phyloP scores from a whole-genome alignment of 768 basidiomycete genomes.

The Tricholoma sp. region DNA sequence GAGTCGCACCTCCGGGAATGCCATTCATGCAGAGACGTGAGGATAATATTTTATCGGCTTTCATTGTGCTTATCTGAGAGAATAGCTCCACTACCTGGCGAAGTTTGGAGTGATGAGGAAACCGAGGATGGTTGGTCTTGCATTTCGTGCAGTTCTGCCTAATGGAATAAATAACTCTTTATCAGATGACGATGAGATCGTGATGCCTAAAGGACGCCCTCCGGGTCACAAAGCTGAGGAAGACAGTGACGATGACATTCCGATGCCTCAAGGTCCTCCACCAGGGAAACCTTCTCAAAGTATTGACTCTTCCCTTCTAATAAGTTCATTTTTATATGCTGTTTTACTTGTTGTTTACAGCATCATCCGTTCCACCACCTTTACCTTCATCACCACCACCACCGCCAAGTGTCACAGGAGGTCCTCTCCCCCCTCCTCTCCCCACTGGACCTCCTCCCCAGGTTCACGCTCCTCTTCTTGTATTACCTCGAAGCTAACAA shows the following conservation, averaged over 20 bases:
- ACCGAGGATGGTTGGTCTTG: conserved; percentile 33
- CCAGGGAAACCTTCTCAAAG: conserved; percentile 28
- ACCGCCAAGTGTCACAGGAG: neutral
- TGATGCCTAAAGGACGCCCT: conserved; percentile 61
- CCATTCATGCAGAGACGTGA: conserved; percentile 86
- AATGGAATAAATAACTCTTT: neutral
- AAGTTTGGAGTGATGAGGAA: conserved; percentile 61
- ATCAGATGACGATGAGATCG: conserved; percentile 54
- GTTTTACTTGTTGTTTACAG: neutral
- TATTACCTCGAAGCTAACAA: neutral
- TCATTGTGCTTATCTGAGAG: neutral
- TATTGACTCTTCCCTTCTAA: conserved; percentile 4
- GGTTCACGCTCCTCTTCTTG: conserved; percentile 2
- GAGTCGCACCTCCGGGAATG: conserved; percentile 94
- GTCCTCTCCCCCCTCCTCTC: conserved; percentile 14
- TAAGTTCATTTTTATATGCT: neutral
- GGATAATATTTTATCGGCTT: conserved; percentile 22
- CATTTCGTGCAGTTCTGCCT: conserved; percentile 2
- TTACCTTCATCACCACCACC: conserved; percentile 6
- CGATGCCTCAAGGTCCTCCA: conserved; percentile 83
- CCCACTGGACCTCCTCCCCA: conserved; percentile 18
- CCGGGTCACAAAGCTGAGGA: conserved; percentile 39
- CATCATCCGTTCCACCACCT: conserved; percentile 1
- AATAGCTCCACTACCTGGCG: conserved; percentile 56
- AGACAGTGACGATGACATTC: conserved; percentile 78